These are phyloP conservation scores for Lasiosphaeriaceae sp. DNA, from an alignment of 495 filamentous ascomycete species.

Conservation along the genomic window DNA sequence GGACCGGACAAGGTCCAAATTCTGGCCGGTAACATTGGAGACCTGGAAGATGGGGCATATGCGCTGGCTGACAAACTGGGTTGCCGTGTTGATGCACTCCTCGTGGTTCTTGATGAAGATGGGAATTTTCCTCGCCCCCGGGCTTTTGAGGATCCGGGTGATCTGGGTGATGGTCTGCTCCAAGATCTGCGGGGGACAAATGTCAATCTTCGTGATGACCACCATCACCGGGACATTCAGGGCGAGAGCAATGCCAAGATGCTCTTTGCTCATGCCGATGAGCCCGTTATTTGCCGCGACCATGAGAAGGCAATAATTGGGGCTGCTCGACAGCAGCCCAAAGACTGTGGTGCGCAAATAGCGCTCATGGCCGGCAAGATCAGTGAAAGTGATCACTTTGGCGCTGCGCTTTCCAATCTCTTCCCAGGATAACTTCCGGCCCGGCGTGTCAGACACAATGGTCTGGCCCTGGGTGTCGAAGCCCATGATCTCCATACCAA, in stretches of 20 bases:
- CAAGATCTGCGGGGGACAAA: slow-evolving; percentile 93
- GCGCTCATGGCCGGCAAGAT: slow-evolving; percentile 91
- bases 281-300: slow-evolving; percentile 97
- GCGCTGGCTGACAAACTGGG: slow-evolving; percentile 90
- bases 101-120: slow-evolving; percentile 91
- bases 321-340: slow-evolving; percentile 87
- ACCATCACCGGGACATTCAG: slow-evolving; percentile 98
- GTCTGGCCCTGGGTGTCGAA: slow-evolving; percentile 89
- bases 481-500: slow-evolving; percentile 98
- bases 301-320: slow-evolving; percentile 97
- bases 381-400: slow-evolving; percentile 96
- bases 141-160: slow-evolving; percentile 85
- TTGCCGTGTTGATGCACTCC: slow-evolving; percentile 90
- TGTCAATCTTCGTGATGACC: slow-evolving; percentile 97
- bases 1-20: slow-evolving; percentile 71
- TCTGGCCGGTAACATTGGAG: slow-evolving; percentile 92
- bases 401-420: slow-evolving; percentile 93
- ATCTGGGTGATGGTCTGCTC: slow-evolving; percentile 93
- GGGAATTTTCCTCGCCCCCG: slow-evolving; percentile 93
- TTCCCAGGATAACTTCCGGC: slow-evolving; percentile 82
- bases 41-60: slow-evolving; percentile 98
- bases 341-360: slow-evolving; percentile 97
- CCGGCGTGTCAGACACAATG: slow-evolving; percentile 73
- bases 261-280: slow-evolving; percentile 97
- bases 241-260: slow-evolving; percentile 90